Base-by-base conservation (phyloP, 805 yeast species). In the Ogataea methanolica region DNA sequence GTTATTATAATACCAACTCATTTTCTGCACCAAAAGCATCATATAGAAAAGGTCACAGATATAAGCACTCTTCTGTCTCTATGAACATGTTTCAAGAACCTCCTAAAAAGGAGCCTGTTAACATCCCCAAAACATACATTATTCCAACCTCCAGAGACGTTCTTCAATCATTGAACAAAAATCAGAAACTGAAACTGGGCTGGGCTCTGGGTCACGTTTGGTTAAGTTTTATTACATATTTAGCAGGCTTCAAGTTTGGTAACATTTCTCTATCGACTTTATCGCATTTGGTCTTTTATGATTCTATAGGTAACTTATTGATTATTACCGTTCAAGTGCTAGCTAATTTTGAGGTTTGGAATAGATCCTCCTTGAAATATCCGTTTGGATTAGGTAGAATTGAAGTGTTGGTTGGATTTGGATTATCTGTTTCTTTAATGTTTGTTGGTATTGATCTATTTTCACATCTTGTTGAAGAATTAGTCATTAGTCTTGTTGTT, bases 31-130 rank as follows among this genome's bases (percentile, higher is more conserved):
- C 70, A 12, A 76, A 70, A 58, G 79, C 89, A 1, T 82, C 86
- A 0, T 88, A 82, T 58, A 82, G 99, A 72, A 82, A 91, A 56
- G 99, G 99, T 6, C 99, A 92, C 66, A 78, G 92, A 56, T 92
- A 92, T 63, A 92, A 92, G 63, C 98, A 92, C 66, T 90, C 97
- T 3, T 90, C 97, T 8, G 96, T 92, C 6, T 89, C 96, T 5
- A 86, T 92, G 94, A 91, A 92, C 65, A 77, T 92, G 63, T 92
- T 94, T 63, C 96, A 88, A 65, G 97, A 92, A 60, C 96, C 97
- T 1, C 85, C 90, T 15, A 79, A 74, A 37, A 73, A 83, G 35
- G 82, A 85, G 5, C 85, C 90, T 0, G 67, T 73, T 34, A 73
- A 80, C 38, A 69, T 82, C 16, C 88, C 90, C 0, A 77, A 76